Conservation (phyloP, 192 early-diverging fungal genomes). For the Dissophora ornata region DNA sequence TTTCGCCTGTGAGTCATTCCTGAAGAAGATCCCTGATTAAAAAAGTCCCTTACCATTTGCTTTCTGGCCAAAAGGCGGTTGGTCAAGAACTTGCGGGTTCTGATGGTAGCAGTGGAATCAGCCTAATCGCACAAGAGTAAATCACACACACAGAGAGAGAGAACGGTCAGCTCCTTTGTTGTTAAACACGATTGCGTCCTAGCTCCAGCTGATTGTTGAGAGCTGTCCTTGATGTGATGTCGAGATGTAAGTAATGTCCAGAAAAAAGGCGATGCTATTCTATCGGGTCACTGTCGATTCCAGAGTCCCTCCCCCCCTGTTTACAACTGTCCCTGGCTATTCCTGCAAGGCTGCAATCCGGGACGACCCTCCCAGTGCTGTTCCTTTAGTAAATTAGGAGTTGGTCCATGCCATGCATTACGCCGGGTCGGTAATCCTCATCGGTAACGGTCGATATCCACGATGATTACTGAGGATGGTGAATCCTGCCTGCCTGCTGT, state of each 20-base stretch:
- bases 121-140: conserved; percentile 17
- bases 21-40: conserved; percentile 82
- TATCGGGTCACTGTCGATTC: too few species aligned
- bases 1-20: conserved; percentile 31
- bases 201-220: conserved; percentile 5
- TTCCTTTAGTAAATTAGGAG: too few species aligned
- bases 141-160: conserved; percentile 5
- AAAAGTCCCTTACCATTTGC: conserved; percentile 92
- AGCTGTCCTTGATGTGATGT: too few species aligned
- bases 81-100: conserved; percentile 99
- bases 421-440: not conserved
- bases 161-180: conserved; percentile 1
- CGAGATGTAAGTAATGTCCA: too few species aligned
- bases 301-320: too few species aligned
- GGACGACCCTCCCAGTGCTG: too few species aligned
- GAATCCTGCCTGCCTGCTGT: not conserved
- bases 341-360: too few species aligned
- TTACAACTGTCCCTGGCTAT: too few species aligned
- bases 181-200: not conserved
- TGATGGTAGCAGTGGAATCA: conserved; percentile 87
- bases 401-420: too few species aligned
- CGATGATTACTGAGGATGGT: not conserved
- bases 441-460: not conserved
- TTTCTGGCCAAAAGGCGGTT: conserved; percentile 97
- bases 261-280: too few species aligned